Evolutionary conservation across 306 rosid genomes (phyloP), one percentile per base, ranked within the genome.

Genomic region (Arachis stenosperma): DNA sequence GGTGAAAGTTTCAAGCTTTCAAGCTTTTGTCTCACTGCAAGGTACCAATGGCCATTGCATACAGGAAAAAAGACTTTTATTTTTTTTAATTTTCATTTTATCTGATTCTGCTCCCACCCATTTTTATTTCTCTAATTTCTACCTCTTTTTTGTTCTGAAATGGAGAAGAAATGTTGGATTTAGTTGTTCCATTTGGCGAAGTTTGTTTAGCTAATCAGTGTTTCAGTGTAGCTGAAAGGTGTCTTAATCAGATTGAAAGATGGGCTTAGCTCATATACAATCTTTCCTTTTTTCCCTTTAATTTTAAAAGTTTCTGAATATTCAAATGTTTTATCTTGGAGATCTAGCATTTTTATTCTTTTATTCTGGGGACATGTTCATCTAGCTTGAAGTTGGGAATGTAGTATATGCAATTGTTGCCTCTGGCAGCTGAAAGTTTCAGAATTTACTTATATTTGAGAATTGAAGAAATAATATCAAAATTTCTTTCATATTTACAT

Each of bases 281-380:
- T 5, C 13, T 48, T 51, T 51, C 12, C 3, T 9, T 47, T 47
- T 47, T 47, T 40, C 43, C 43, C 9, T 10, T 12, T 4, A 51
- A 22, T 51, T n/a, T 51, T 51, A 39, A 3, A 51, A 13, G 37
- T 74, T 75, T 61, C 53, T 75, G 56, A 11, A 68, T 65, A 15
- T 52, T 56, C 58, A 60, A 62, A 63, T 74, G 40, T 22, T 74
- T 61, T 60, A 61, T 5, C 30, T 71, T 76, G 54, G 79, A 76
- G 86, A 85, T 85, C 89, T 79, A 64, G 64, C 59, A 48, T 73
- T 74, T 69, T 69, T 22, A 12, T 48, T 74, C 6, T 62, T 40
- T 47, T 65, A 29, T 54, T 30, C 41, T 61, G 41, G 64, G 58
- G 50, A 29, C 15, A 46, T 69, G 30, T 64, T 69, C 30, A 37